Conservation (phyloP, 2,329 filamentous ascomycete species). For the Exophiala sideris region DNA sequence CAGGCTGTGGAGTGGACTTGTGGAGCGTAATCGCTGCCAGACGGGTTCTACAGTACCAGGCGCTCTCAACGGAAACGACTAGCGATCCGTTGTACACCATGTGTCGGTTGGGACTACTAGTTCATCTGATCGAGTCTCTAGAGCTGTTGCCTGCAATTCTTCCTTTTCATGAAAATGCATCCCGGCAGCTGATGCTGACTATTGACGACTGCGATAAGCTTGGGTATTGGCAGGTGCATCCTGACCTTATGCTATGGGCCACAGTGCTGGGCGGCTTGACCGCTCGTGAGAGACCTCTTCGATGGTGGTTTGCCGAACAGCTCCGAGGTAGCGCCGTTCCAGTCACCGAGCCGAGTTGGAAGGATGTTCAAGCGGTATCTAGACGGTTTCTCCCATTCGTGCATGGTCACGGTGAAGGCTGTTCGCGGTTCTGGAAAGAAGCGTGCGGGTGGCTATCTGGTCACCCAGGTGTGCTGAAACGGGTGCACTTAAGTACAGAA, state of each 20-base stretch:
- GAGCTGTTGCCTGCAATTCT: background rate
- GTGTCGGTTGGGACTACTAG: background rate
- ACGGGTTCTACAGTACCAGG: background rate
- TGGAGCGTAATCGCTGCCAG: background rate
- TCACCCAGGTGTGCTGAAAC: no score
- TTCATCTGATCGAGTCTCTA: slow-evolving; percentile 1
- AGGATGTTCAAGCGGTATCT: background rate
- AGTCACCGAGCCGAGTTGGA: background rate
- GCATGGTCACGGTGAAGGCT: background rate
- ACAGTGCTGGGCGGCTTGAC: slow-evolving; percentile 1
- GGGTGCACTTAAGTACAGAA: no score
- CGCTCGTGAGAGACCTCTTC: background rate
- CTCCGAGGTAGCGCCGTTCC: background rate
- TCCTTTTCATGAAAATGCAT: background rate
- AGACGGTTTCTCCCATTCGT: background rate
- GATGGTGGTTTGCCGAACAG: slow-evolving; percentile 4
- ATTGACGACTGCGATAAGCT: slow-evolving; percentile 4
- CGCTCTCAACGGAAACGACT: background rate
- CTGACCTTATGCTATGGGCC: slow-evolving; percentile 1
- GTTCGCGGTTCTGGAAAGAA: background rate
- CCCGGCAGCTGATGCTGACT: background rate
- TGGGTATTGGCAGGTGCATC: background rate
- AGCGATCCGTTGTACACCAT: background rate
- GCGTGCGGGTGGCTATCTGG: slow-evolving; percentile 1
- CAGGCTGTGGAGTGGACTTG: background rate